These are phyloP conservation scores for Yarrowia alimentaria DNA, from an alignment of 805 yeast species.

Conservation along the genomic window DNA sequence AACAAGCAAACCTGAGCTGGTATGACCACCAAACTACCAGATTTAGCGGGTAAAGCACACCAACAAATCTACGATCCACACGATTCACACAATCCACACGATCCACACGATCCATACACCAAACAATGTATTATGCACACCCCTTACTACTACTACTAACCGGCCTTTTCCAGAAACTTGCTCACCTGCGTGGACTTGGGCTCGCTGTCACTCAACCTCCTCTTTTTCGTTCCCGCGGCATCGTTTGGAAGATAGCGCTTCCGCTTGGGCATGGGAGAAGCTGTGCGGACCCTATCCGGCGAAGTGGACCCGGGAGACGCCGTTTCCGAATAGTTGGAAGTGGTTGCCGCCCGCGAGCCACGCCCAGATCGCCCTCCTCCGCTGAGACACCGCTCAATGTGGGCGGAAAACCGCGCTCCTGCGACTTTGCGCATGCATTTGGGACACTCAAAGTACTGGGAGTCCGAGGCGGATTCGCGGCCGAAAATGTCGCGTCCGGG, in stretches of 20 bases:
- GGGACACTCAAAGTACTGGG: slow-evolving; percentile 68
- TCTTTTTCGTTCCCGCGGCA: too few species aligned
- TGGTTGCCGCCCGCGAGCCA: slow-evolving; percentile 16
- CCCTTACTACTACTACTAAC: background rate
- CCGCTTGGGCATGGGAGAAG: slow-evolving; percentile 8
- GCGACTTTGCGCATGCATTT: slow-evolving; percentile 86
- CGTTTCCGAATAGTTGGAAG: slow-evolving; percentile 17
- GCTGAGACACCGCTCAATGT: slow-evolving; percentile 83
- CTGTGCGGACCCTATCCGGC: slow-evolving; percentile 14
- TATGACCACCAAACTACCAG: too few species aligned
- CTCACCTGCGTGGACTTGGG: slow-evolving; percentile 19
- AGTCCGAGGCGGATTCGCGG: slow-evolving; percentile 47
- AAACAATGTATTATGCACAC: too few species aligned
- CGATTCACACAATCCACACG: too few species aligned
- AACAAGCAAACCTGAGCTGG: too few species aligned
- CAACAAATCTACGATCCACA: too few species aligned
- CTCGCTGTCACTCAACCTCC: slow-evolving; percentile 17
- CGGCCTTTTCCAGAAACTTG: slow-evolving; percentile 10
- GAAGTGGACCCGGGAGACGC: slow-evolving; percentile 9
- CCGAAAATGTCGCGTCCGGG: slow-evolving; percentile 46
- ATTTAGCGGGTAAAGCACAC: too few species aligned
- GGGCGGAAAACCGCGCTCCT: slow-evolving; percentile 90
- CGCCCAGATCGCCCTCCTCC: slow-evolving; percentile 46
- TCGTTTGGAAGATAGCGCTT: too few species aligned
- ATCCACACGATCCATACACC: too few species aligned